Percentiles rank a stretch among this genome's conserved stretches.
These are phyloP conservation scores for Coemansia guatemalensis DNA, from an alignment of 192 early-diverging fungal genomes.

Conservation along the genomic window DNA sequence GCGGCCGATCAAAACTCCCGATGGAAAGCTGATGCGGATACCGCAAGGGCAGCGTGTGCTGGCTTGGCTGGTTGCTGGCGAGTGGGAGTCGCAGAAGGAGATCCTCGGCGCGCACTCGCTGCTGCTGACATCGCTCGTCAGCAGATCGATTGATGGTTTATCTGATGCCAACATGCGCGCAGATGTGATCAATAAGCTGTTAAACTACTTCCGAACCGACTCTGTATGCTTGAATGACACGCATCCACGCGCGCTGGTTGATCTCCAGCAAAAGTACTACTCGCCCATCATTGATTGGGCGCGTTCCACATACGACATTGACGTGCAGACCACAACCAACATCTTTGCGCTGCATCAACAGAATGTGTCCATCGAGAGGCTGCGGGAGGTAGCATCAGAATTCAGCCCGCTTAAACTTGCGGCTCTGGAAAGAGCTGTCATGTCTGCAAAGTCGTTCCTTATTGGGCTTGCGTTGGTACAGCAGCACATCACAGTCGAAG, in stretches of 20 bases:
- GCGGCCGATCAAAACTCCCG: conserved; percentile 81
- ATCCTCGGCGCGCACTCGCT: conserved; percentile 81
- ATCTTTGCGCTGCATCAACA: conserved; percentile 72
- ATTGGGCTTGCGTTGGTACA: conserved; percentile 88
- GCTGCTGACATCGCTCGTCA: conserved; percentile 89
- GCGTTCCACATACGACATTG: conserved; percentile 60
- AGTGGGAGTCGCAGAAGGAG: conserved; percentile 90
- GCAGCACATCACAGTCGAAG: conserved; percentile 66
- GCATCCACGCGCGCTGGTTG: conserved; percentile 74
- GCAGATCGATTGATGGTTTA: conserved; percentile 79
- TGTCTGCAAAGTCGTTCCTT: conserved; percentile 88
- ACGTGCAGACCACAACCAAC: conserved; percentile 69
- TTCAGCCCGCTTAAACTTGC: conserved; percentile 76
- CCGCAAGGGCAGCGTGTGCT: conserved; percentile 58
- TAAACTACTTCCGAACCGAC: conserved; percentile 86
- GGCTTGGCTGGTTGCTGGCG: conserved; percentile 82
- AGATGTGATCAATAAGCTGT: conserved; percentile 73
- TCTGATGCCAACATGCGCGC: conserved; percentile 57
- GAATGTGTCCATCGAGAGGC: conserved; percentile 55
- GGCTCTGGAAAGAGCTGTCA: conserved; percentile 84
- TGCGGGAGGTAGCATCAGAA: conserved; percentile 56
- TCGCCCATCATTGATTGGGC: conserved; percentile 78
- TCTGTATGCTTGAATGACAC: conserved; percentile 83
- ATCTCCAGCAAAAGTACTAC: conserved; percentile 80
- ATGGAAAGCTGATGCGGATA: conserved; percentile 66